Conservation (phyloP, 2,329 filamentous ascomycete species). For the Pseudogymnoascus sp. region DNA sequence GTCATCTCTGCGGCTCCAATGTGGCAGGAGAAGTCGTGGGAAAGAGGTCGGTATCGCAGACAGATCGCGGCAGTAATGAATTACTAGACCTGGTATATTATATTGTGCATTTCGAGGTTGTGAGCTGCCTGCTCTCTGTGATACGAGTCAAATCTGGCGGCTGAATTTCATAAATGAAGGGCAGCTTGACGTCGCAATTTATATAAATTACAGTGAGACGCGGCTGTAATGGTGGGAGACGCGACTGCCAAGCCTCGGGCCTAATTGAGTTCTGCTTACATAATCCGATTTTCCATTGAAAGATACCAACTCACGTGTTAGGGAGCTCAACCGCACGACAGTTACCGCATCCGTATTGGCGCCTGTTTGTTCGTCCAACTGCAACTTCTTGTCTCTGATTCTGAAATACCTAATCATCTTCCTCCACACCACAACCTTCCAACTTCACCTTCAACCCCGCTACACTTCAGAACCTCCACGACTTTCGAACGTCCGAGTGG, state of each 20-base stretch:
- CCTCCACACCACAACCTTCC: conserved; percentile 11
- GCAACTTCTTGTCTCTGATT: conserved; percentile 12
- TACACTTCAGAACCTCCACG: conserved; percentile 7
- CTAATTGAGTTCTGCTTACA: neutral
- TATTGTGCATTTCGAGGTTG: neutral
- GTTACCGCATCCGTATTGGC: conserved; percentile 13
- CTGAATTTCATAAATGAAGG: neutral
- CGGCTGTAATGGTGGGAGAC: neutral
- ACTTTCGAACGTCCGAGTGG: conserved; percentile 6
- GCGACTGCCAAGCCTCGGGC: neutral
- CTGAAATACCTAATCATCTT: conserved; percentile 11
- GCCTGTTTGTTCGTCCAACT: conserved; percentile 11
- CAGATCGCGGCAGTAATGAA: neutral
- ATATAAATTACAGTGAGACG: conserved; percentile 2
- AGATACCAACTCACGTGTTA: conserved; percentile 8
- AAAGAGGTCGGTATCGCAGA: neutral
- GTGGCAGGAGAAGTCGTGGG: neutral
- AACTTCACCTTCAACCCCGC: conserved; percentile 12
- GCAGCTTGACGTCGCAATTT: neutral
- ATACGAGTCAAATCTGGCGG: neutral
- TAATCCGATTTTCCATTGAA: neutral
- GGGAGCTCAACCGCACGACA: conserved; percentile 3
- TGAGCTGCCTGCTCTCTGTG: neutral
- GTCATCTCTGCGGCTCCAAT: neutral
- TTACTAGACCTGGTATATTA: neutral